A percentile compares a stretch with the other conserved stretches of the same genome.
Evolutionary conservation across 495 filamentous ascomycete genomes (phyloP).

Genomic region (Staphylotrichum longicolle): DNA sequence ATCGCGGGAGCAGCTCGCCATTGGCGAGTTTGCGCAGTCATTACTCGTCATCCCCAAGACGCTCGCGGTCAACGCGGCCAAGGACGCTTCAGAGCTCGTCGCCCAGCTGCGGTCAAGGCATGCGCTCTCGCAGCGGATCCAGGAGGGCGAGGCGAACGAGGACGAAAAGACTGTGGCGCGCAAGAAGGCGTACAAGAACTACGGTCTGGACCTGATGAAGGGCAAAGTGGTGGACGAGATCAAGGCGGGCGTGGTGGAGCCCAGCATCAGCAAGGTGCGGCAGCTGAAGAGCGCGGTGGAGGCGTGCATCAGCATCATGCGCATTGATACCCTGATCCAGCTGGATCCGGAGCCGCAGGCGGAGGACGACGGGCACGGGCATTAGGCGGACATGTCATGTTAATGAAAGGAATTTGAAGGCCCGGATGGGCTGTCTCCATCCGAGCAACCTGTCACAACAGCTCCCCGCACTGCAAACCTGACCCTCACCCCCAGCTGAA

Average conservation of each 20-base stretch:
- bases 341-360: slow-evolving; percentile 84
- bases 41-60: slow-evolving; percentile 96
- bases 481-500: background rate
- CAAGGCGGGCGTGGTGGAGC: slow-evolving; percentile 93
- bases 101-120: slow-evolving; percentile 94
- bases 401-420: slow-evolving; percentile 8
- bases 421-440: too few relatives aligned
- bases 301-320: slow-evolving; percentile 98
- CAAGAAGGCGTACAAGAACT: slow-evolving; percentile 97
- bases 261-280: slow-evolving; percentile 96
- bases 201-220: slow-evolving; percentile 85
- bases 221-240: slow-evolving; percentile 90
- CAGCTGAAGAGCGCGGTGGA: slow-evolving; percentile 98
- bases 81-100: slow-evolving; percentile 91
- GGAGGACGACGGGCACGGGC: slow-evolving; percentile 74
- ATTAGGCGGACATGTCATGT: slow-evolving; percentile 40
- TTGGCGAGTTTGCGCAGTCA: slow-evolving; percentile 93
- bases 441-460: background rate
- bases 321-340: slow-evolving; percentile 98
- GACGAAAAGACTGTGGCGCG: slow-evolving; percentile 84
- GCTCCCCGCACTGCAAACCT: background rate
- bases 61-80: slow-evolving; percentile 93
- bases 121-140: slow-evolving; percentile 86
- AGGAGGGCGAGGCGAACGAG: slow-evolving; percentile 75
- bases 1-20: slow-evolving; percentile 94